phyloP scores from a whole-genome alignment of 2,329 filamentous ascomycete species.

The Monosporascus sp. region DNA sequence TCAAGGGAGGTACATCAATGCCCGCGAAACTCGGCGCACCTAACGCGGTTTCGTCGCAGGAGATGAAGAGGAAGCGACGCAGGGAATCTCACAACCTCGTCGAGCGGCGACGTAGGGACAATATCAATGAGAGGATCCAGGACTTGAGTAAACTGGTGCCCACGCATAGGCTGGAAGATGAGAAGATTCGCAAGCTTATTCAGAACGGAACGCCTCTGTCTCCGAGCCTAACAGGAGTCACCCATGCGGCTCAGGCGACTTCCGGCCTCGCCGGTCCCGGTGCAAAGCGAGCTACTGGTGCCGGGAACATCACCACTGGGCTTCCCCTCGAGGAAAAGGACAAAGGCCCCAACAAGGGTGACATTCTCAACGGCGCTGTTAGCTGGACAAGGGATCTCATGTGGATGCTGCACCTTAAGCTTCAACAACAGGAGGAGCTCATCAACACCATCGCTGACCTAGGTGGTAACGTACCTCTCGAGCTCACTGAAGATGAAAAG shows the following conservation, averaged over 20 bases:
- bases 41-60: conserved; percentile 67
- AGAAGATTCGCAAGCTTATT: conserved; percentile 93
- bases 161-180: conserved; percentile 86
- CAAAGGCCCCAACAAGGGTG: conserved; percentile 97
- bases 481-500: conserved; percentile 84
- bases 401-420: conserved; percentile 90
- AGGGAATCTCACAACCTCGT: conserved; percentile 95
- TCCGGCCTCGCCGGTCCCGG: conserved; percentile 82
- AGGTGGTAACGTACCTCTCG: conserved; percentile 72
- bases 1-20: conserved; percentile 82
- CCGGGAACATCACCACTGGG: conserved; percentile 84
- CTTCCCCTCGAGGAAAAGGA: conserved; percentile 95
- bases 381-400: conserved; percentile 97
- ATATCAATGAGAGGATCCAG: conserved; percentile 98
- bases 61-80: conserved; percentile 86
- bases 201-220: conserved; percentile 88
- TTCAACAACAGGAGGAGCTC: conserved; percentile 84
- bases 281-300: conserved; percentile 71
- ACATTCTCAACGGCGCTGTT: conserved; percentile 94
- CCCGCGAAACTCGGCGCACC: conserved; percentile 70
- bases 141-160: conserved; percentile 93
- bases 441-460: conserved; percentile 68
- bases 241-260: conserved; percentile 69
- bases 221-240: conserved; percentile 68
- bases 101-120: conserved; percentile 88